A percentile compares a stretch with the other conserved stretches of the same genome.
Conservation (phyloP, 2,329 filamentous ascomycete species). For the Leptodontidium sp. region DNA sequence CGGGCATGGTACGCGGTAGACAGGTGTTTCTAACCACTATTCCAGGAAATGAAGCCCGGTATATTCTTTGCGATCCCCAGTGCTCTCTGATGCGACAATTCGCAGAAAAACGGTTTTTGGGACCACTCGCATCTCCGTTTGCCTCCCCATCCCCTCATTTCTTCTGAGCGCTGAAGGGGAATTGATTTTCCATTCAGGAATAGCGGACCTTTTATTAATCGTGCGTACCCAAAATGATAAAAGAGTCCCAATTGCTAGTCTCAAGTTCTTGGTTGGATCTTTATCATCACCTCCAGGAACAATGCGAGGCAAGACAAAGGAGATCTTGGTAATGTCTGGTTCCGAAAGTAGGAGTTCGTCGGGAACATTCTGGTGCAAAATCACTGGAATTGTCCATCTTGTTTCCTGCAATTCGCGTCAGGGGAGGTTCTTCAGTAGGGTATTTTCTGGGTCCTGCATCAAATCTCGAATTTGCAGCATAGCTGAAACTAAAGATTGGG, state of each 20-base stretch:
- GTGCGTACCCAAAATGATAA: neutral
- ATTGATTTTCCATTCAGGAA: neutral
- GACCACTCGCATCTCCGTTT: neutral
- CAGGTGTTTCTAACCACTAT: neutral
- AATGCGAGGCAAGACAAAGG: neutral
- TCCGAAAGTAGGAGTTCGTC: neutral
- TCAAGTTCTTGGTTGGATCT: neutral
- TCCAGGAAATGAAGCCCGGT: neutral
- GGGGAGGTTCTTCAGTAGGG: neutral
- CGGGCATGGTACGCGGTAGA: neutral
- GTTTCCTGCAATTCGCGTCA: neutral
- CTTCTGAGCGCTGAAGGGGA: neutral
- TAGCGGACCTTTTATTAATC: neutral
- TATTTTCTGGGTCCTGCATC: neutral
- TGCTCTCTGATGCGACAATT: neutral
- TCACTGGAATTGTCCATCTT: neutral
- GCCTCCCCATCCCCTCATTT: neutral
- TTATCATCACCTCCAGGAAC: neutral
- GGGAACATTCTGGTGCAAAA: neutral
- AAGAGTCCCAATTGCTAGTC: neutral
- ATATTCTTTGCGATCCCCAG: neutral
- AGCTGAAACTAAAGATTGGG: neutral
- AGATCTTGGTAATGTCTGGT: neutral
- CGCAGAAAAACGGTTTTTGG: neutral
- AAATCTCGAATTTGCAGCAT: conserved; percentile 4